Evolutionary conservation across 192 early-diverging fungal species (phyloP), one percentile per base, ranked within the genome.

Genomic region (Backusella luteola): DNA sequence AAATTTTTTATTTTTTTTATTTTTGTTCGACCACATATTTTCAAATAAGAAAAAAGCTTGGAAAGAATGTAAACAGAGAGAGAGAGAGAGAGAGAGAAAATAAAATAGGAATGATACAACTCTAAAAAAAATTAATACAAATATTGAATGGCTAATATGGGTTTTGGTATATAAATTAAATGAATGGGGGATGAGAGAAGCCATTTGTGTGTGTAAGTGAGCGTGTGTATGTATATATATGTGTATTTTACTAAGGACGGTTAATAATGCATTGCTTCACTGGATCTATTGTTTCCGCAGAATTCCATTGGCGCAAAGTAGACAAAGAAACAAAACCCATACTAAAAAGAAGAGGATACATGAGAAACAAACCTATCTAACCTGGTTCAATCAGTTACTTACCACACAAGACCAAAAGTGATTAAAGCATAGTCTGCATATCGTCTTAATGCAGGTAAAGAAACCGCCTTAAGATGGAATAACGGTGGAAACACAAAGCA

Each of bases 401-500:
- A 81, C 80, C 81, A 78, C n/a, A 85, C 66, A 9, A 88, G 68
- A 36, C 94, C 93, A 87, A 94, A 89, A 0, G 86, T 66, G 46
- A 91, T 87, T 3, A 93, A 49, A n/a, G 74, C 29, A 67, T 89
- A 76, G 76, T 94, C 90, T 3, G 82, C 32, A 11, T 73, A 34
- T 53, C 82, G 81, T 6, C 75, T 81, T 38, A 39, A 63, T 8
- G 56, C 53, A 1, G 83, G 82, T 52, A 84, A 69, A 15, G 86
- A 84, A 9, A 81, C 74, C 7, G 80, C 86, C 59, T 84, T 85
- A 67, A 85, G 86, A 71, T 94, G 93, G 85, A 94, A 95, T 23
- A 94, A 53, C 0, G 92, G 86, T 3, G 94, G 93, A 79, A 92
- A 94, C 26, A 94, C 86, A 53, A 95, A 93, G 68, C 89, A 89